Conservation (phyloP, 2,329 filamentous ascomycete genomes). For the Botrytis squamosa region DNA sequence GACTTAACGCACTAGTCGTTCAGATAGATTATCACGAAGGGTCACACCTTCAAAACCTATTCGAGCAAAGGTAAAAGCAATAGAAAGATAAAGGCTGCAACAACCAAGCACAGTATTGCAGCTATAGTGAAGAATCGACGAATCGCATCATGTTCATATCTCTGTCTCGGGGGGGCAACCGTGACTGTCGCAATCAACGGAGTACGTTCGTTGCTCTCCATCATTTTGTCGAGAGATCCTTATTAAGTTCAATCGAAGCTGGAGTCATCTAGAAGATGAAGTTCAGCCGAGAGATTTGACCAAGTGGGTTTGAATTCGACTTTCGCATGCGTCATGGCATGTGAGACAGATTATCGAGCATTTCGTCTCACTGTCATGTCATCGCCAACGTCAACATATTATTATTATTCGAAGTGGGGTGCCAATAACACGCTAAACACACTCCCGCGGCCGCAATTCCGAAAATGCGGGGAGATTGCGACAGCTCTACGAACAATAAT, state of each 20-base stretch:
- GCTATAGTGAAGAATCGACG: conserved; percentile 66
- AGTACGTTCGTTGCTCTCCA: conserved; percentile 49
- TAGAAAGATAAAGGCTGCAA: conserved; percentile 43
- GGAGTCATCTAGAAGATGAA: not conserved
- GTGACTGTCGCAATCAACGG: conserved; percentile 65
- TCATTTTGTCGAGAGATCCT: not conserved
- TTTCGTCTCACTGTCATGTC: not conserved
- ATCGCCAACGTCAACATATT: not conserved
- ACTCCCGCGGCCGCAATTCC: conserved; percentile 11
- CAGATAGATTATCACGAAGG: too few species aligned
- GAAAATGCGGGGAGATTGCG: conserved; percentile 4
- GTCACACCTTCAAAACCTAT: not conserved
- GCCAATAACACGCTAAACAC: not conserved
- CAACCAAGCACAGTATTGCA: conserved; percentile 53
- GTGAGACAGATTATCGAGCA: not conserved
- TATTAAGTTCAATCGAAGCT: not conserved
- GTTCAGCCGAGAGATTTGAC: not conserved
- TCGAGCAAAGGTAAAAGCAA: conserved; percentile 47
- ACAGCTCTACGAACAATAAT: not conserved
- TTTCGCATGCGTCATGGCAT: not conserved
- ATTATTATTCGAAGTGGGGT: not conserved
- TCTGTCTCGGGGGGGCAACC: conserved; percentile 51
- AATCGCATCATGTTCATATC: conserved; percentile 59
- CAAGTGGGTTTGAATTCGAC: not conserved
- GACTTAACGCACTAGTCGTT: not conserved